Base-by-base conservation (phyloP, 176 grass and related monocot species). In the Puya raimondii region DNA sequence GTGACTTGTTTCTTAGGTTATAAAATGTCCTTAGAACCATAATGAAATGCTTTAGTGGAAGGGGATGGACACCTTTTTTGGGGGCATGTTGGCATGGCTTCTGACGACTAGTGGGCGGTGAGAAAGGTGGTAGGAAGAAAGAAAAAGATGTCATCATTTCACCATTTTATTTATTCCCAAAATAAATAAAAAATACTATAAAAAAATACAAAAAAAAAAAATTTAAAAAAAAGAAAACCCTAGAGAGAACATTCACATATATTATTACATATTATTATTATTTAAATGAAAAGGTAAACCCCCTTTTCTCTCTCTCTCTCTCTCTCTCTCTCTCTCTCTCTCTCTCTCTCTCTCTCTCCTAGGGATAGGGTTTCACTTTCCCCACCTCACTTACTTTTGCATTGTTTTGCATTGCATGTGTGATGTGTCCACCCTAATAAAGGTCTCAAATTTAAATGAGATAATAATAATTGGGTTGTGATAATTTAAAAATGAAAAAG, bases 71-170 rank as follows among this genome's bases (percentile, higher is more conserved):
- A 26, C 68, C 50, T 53, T 70, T 52, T 70, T 48, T 26, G 20
- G 33, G 33, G 33, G 68, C 49, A 70, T 70, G 68, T 53, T 70
- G 49, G 68, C 17, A 70, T 70, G 50, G 48, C 68, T 70, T 52
- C 68, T 33, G 68, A 27, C 68, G 68, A 53, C 68, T 26, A 53
- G 68, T 70, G 68, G 68, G 11, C 50, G 68, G 68, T 70, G 68
- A 51, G 6, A 53, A 70, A 70, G 50, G 68, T 70, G 49, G 50
- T 53, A 51, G 48, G 21, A 70, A 53, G 11, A 70, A 61, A 56
- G 52, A 69, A 10, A 70, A 70, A 70, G 20, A 70, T 53, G 68
- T 70, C 49, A 70, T 70, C 68, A 70, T 70, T 70, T 18, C 68
- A 70, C 51, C 20, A 23, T 48, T 70, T 42, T 42, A 42, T 42